Conservation (phyloP, 306 rosid genomes). For the Quercus glauca region DNA sequence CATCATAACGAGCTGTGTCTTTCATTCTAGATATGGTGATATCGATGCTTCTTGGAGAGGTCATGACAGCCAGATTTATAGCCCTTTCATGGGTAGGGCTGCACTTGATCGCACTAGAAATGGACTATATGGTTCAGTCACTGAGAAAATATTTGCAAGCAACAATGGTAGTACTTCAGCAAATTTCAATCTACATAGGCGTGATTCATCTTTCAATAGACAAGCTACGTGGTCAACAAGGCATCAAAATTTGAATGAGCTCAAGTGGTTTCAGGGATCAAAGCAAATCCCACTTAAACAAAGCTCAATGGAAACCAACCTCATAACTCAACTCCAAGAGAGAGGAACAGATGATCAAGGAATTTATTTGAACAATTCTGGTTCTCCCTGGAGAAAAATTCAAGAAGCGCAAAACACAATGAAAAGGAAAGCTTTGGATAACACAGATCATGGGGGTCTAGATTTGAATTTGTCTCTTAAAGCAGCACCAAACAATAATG, state of each 20-base stretch:
- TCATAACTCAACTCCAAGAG: constrained; percentile 1
- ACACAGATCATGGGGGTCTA: neutral
- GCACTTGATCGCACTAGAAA: constrained; percentile 4
- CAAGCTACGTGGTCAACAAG: constrained; percentile 13
- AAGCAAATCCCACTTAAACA: constrained; percentile 9
- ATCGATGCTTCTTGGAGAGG: constrained; percentile 7
- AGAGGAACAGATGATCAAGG: constrained; percentile 1
- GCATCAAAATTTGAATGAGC: constrained; percentile 8
- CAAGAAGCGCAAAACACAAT: constrained; percentile 9
- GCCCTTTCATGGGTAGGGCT: no score
- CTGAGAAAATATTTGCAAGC: constrained; percentile 22
- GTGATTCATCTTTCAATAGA: neutral
- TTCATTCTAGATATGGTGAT: constrained; percentile 13
- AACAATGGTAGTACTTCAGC: constrained; percentile 14
- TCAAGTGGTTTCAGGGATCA: constrained; percentile 5
- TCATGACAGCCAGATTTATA: constrained; percentile 21
- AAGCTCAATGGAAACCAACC: constrained; percentile 3
- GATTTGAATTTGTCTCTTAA: constrained; percentile 34
- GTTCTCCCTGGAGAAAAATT: neutral
- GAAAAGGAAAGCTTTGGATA: constrained; percentile 28
- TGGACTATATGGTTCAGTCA: constrained; percentile 22
- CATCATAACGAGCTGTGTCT: neutral
- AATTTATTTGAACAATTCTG: neutral
- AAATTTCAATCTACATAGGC: neutral
- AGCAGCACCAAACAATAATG: constrained; percentile 19